Evolutionary conservation across 2,329 filamentous ascomycete genomes (phyloP), one percentile per base, ranked within the genome.

Genomic region (Magnaporthiopsis rhizophila): DNA sequence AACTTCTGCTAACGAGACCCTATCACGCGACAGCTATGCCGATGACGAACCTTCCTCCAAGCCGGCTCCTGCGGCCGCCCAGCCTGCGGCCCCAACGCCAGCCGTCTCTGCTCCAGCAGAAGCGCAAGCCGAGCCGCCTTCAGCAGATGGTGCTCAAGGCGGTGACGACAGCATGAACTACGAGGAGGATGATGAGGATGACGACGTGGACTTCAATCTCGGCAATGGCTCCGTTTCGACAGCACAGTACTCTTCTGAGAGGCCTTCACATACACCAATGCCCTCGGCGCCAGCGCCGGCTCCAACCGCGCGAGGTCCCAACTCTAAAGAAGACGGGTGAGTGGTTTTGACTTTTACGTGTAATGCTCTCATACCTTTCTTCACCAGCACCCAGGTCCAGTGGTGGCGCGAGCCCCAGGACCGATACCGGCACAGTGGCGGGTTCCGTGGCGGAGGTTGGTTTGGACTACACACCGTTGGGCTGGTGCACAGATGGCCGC

Each of bases 311-410:
- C 79, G 80, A 69, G 83, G 82, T 21, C 86, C 89, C 63, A 89
- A 88, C 67, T 90, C 92, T 65, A 96, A 96, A 78, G 91, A 96
- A 85, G 91, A 96, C 74, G 91, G 91, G 91, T 96, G 88, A 93
- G 91, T 69, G 64, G 65, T 69, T 59, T 63, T 36, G 28, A 30
- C 18, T 64, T 45, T 32, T 61, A 45, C 26, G 38, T 63, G 26
- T 34, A 15, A 64, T 45, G 38, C 21, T 53, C n/a, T 53, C 9
- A n/a, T 53, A 2, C 13, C 45, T 36, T 28, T 45, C 13, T 59
- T 53, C 57, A 26, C 38, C 13, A 5, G 38, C 15, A 18, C 38
- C 57, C 57, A 26, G 21, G n/a, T 18, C 9, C 45, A 11, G 4
- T 53, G 5, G 45, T 9, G n/a, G 18, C 45, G n/a, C 7, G 21